These are phyloP conservation scores for Pichia scutulata DNA, from an alignment of 805 yeast species.

Conservation along the genomic window DNA sequence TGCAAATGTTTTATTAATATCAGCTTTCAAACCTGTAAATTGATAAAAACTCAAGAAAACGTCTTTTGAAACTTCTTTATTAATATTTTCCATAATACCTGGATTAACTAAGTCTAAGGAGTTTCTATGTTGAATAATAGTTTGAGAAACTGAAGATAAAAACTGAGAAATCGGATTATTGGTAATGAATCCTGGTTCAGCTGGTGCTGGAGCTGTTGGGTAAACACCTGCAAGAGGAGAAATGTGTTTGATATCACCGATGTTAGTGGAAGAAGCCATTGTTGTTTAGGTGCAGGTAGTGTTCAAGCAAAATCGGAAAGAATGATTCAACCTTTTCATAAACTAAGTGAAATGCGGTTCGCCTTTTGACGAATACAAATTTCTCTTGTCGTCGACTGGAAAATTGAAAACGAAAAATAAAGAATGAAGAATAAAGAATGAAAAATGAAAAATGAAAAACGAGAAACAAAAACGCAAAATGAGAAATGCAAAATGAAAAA, in stretches of 20 bases:
- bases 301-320: neutral
- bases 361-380: neutral
- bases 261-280: constrained; percentile 31
- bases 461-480: no score
- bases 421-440: no score
- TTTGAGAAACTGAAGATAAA: constrained; percentile 65
- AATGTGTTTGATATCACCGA: constrained; percentile 50
- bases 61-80: constrained; percentile 89
- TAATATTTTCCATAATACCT: constrained; percentile 88
- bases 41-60: constrained; percentile 84
- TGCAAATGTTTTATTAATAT: constrained; percentile 83
- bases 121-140: constrained; percentile 68
- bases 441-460: no score
- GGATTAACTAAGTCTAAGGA: constrained; percentile 83
- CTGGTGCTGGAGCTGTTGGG: constrained; percentile 40
- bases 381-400: neutral
- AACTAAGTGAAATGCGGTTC: neutral
- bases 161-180: constrained; percentile 78
- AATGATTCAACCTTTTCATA: neutral
- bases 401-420: neutral
- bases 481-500: no score
- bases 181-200: constrained; percentile 56
- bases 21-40: constrained; percentile 95
- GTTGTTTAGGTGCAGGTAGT: neutral
- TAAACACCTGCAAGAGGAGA: constrained; percentile 54